Percentiles rank a stretch among this genome's conserved stretches.
Evolutionary conservation across 2,329 filamentous ascomycete genomes (phyloP).

Genomic region (Tolypocladium inflatum): DNA sequence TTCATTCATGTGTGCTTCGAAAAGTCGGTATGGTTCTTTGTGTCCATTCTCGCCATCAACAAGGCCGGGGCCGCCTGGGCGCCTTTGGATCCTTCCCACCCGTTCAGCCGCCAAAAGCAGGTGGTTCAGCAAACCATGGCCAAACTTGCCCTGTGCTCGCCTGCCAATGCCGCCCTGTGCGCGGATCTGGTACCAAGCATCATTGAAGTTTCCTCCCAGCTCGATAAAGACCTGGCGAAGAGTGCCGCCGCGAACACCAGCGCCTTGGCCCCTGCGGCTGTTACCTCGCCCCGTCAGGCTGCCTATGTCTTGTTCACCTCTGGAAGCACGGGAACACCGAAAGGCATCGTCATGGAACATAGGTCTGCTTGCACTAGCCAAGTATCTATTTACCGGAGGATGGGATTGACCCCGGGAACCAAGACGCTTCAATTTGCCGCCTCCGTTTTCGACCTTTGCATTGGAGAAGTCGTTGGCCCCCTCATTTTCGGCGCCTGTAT

Average conservation of each 20-base stretch:
- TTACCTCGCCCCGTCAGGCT: background rate
- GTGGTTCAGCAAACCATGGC: background rate
- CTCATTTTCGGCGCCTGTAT: conserved; percentile 2
- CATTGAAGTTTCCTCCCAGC: background rate
- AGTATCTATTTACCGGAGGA: background rate
- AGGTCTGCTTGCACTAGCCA: background rate
- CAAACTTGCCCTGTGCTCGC: background rate
- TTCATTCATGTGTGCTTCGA: background rate
- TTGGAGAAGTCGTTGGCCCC: conserved; percentile 2
- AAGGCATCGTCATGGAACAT: conserved; percentile 2
- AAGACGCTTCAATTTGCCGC: conserved; percentile 5
- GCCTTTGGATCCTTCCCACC: conserved; percentile 3
- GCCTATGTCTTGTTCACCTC: background rate
- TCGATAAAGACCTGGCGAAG: too few species aligned
- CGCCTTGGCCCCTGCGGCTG: background rate
- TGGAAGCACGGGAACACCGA: background rate
- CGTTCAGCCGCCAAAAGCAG: background rate
- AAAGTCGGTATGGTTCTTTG: conserved; percentile 2
- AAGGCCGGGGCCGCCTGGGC: conserved; percentile 7
- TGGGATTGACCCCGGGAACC: background rate
- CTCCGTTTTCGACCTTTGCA: conserved; percentile 4
- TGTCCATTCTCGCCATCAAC: conserved; percentile 6
- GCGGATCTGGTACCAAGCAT: background rate
- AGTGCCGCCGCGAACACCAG: too few species aligned
- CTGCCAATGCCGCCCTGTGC: background rate